Evolutionary conservation across 31 red algal species (phyloP).

Genomic region (Odonthalia washingtoniensis): DNA sequence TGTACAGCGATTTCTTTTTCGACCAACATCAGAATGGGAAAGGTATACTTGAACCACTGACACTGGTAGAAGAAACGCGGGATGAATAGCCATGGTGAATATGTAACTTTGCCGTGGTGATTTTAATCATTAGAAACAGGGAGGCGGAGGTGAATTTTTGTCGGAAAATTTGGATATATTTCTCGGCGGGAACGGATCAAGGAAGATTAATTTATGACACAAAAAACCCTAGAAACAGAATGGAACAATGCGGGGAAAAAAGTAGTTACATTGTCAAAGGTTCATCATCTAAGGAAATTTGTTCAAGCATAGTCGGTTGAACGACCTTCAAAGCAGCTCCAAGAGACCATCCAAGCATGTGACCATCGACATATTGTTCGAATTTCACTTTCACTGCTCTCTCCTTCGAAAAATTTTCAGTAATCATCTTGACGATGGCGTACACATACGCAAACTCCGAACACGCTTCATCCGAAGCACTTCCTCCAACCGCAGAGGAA

Average conservation of each 20-base stretch:
- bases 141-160: too few relatives aligned
- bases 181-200: too few relatives aligned
- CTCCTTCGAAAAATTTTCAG: conserved; percentile 51
- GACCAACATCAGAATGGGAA: too few relatives aligned
- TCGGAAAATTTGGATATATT: too few relatives aligned
- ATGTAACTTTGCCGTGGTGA: too few relatives aligned
- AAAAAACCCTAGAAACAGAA: too few relatives aligned
- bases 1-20: too few relatives aligned
- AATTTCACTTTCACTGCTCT: conserved; percentile 41
- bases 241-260: too few relatives aligned
- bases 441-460: conserved; percentile 80
- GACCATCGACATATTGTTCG: conserved; percentile 75
- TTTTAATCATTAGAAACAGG: too few relatives aligned
- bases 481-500: conserved; percentile 20
- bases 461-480: conserved; percentile 65
- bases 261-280: conserved; percentile 41
- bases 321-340: conserved; percentile 71
- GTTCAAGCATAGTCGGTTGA: conserved; percentile 56
- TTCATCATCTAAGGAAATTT: conserved; percentile 59
- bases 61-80: too few relatives aligned
- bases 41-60: too few relatives aligned
- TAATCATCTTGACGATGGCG: conserved; percentile 68
- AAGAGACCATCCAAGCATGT: conserved; percentile 88
- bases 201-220: background rate
- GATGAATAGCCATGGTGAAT: too few relatives aligned